Base-by-base conservation (phyloP, 805 yeast genomes). In the Wickerhamomyces silvicola region DNA sequence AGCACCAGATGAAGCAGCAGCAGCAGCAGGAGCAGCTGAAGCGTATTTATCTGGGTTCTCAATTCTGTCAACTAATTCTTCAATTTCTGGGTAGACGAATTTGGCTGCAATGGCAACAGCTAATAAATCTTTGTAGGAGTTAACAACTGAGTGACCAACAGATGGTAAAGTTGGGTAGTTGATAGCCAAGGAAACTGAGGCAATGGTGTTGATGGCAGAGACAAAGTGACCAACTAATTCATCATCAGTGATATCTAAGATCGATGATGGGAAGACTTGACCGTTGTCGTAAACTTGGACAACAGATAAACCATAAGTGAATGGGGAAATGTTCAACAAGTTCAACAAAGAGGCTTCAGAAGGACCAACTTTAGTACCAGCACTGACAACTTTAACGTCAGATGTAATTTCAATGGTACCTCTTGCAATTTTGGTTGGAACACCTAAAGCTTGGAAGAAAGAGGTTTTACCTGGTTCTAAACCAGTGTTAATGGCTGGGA, bases 401-500 rank as follows among this genome's bases (percentile, higher is more conserved):
- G 82, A 70, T 68, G 86, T 87, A 72, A 92, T 92, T 77, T 92
- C 99, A 81, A 92, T 92, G 74, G 96, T 87, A 92, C 99, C 99
- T 84, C 99, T 88, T 72, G 95, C 92, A 87, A 92, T 92, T 94
- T 92, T 92, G 85, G 99, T 92, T 80, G 98, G 98, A 61, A 92
- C 96, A 85, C 97, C 97, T 62, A 92, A 81, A 65, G 99, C 98
- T 81, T 92, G 99, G 97, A 92, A 92, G 94, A 92, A 92, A 66
- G 98, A 92, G 63, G 99, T 92, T 86, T 92, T 92, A 82, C 97
- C 97, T 72, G 99, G 99, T 77, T 92, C 98, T 95, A 92, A 88
- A 83, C 97, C 97, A 57, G 99, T 92, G 95, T 92, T 92, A 71
- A 95, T 94, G 59, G 97, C 97, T 66, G 94, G 94, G 55, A 92